A percentile compares a stretch with the other conserved stretches of the same genome.
These are phyloP conservation scores for Schizophyllum amplum DNA, from an alignment of 1,284 basidiomycete genomes.

Conservation along the genomic window DNA sequence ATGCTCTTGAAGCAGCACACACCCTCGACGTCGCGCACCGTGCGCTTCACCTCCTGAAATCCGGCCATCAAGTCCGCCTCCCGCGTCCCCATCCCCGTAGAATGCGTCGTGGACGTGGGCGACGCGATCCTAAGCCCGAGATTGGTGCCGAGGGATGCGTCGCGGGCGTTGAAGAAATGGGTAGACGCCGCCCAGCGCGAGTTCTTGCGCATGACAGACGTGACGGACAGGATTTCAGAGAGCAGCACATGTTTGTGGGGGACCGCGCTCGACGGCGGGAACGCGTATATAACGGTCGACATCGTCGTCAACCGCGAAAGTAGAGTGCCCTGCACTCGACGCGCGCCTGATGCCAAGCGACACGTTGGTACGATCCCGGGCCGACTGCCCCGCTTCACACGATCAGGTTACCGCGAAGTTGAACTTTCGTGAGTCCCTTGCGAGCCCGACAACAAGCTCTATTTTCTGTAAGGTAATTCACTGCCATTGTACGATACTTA, in stretches of 20 bases:
- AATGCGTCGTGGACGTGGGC: slow-evolving; percentile 19
- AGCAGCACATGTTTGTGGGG: slow-evolving; percentile 72
- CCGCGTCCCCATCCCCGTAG: slow-evolving; percentile 22
- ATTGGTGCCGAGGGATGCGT: slow-evolving; percentile 57
- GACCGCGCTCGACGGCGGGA: slow-evolving; percentile 19
- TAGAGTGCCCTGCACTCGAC: no score
- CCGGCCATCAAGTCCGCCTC: slow-evolving; percentile 83
- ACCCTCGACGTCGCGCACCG: slow-evolving; percentile 71
- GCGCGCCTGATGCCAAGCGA: background rate
- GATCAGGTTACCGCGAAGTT: no score
- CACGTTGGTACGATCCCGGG: background rate
- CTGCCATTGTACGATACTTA: background rate
- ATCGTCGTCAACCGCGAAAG: slow-evolving; percentile 8
- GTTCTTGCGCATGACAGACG: slow-evolving; percentile 95
- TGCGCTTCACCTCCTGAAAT: slow-evolving; percentile 81
- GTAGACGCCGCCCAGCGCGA: slow-evolving; percentile 81
- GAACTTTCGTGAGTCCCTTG: background rate
- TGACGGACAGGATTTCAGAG: slow-evolving; percentile 88
- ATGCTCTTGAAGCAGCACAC: slow-evolving; percentile 18
- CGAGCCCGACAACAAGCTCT: no score
- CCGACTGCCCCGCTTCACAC: no score
- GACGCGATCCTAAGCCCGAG: slow-evolving; percentile 61
- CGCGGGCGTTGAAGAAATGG: slow-evolving; percentile 49
- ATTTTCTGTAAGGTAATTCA: background rate
- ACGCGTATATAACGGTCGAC: slow-evolving; percentile 8